Conservation (phyloP, 1,139 yeast genomes). For the Blastobotrys arbuscula region DNA sequence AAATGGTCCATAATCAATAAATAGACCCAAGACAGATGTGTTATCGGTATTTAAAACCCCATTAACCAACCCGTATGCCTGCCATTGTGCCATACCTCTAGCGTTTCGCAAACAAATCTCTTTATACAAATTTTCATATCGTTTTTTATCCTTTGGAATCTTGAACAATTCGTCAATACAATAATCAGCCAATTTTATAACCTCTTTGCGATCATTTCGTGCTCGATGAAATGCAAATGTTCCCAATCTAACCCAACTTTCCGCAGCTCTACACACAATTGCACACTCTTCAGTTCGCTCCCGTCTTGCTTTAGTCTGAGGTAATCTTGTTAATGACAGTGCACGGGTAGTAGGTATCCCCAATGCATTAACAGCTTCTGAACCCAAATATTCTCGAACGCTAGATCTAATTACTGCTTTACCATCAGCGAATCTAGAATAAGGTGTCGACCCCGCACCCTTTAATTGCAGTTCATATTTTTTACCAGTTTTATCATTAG, state of each 20-base stretch:
- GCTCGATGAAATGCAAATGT: constrained; percentile 80
- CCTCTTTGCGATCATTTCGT: constrained; percentile 62
- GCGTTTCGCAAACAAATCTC: constrained; percentile 74
- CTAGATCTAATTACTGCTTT: constrained; percentile 87
- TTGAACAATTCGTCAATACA: constrained; percentile 61
- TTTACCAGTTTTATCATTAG: constrained; percentile 35
- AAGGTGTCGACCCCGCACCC: constrained; percentile 91
- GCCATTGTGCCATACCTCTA: constrained; percentile 76
- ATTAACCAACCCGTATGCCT: constrained; percentile 83
- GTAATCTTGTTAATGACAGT: constrained; percentile 61
- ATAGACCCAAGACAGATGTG: constrained; percentile 77
- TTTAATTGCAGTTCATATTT: constrained; percentile 72
- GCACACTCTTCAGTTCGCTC: constrained; percentile 74
- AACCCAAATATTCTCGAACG: constrained; percentile 78
- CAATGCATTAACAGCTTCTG: constrained; percentile 74
- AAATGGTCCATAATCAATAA: constrained; percentile 94
- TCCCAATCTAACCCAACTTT: constrained; percentile 82
- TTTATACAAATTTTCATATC: constrained; percentile 65
- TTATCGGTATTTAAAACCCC: constrained; percentile 96
- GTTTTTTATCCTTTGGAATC: constrained; percentile 32
- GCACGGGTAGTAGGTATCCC: constrained; percentile 90
- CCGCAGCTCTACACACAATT: constrained; percentile 76
- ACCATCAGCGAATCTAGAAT: constrained; percentile 92
- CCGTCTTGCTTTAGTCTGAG: constrained; percentile 72
- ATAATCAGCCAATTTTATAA: constrained; percentile 62